These are phyloP conservation scores for Marvania coccoides DNA, from an alignment of 139 green algal species.

Conservation along the genomic window DNA sequence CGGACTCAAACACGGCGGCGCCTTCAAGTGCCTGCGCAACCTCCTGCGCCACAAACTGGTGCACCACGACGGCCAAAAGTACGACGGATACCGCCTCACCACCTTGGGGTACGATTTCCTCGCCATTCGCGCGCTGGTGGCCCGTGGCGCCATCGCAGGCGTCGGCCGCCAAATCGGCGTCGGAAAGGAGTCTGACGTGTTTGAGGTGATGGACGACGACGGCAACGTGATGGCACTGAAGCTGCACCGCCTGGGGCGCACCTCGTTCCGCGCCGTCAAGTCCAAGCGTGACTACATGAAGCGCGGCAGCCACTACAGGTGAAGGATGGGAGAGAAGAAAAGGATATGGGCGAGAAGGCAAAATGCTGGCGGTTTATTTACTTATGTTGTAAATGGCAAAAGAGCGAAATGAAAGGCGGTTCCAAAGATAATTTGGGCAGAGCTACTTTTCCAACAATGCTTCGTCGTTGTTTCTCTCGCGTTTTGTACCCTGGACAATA, in stretches of 20 bases:
- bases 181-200: slow-evolving; percentile 96
- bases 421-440: too few species aligned
- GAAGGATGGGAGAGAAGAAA: too few species aligned
- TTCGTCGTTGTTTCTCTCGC: neutral
- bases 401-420: too few species aligned
- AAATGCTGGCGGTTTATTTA: slow-evolving; percentile 9
- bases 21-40: slow-evolving; percentile 68
- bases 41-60: slow-evolving; percentile 94
- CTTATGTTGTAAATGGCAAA: too few species aligned
- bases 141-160: slow-evolving; percentile 65
- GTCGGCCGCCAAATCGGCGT: slow-evolving; percentile 92
- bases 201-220: slow-evolving; percentile 67
- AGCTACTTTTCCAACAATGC: too few species aligned
- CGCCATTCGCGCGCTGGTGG: slow-evolving; percentile 79
- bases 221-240: slow-evolving; percentile 80
- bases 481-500: neutral
- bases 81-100: slow-evolving; percentile 93
- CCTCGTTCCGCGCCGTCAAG: slow-evolving; percentile 94
- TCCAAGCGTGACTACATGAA: slow-evolving; percentile 94
- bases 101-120: slow-evolving; percentile 96
- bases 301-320: slow-evolving; percentile 33
- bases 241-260: slow-evolving; percentile 94
- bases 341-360: slow-evolving; percentile 23
- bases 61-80: slow-evolving; percentile 87
- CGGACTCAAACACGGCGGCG: slow-evolving; percentile 82